Evolutionary conservation across 2,329 filamentous ascomycete species (phyloP), one percentile per base, ranked within the genome.

Genomic region (Stemphylium vesicarium): DNA sequence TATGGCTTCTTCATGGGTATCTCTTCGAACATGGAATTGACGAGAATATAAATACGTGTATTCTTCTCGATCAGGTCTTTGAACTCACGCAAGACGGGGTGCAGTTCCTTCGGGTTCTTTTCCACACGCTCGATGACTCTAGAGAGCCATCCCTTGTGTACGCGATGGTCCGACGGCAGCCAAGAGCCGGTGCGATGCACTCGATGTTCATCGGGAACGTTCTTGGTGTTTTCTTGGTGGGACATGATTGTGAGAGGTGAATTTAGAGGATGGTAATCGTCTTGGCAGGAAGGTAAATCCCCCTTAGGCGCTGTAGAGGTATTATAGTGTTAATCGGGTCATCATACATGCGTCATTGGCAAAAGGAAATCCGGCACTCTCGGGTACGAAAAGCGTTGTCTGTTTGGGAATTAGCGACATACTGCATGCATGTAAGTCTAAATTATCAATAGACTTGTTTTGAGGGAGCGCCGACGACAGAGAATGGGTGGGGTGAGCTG

Each of bases 21-120:
- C 74, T 91, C 85, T 26, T 84, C 78, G 74, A 88, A 91, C 88
- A 91, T 91, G 59, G 82, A 78, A 20, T 78, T 77, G 66, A 89
- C 85, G 70, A 87, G 84, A 81, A 90, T 86, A 77, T 85, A 87
- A 22, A 91, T 77, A 18, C 86, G 81, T 1, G 86, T 77, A 59
- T 85, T 85, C 24, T 72, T 72, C 70, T 91, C 88, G 58, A 91
- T 90, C 20, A 90, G 75, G 1, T 83, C 71, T 66, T 86, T 80
- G 76, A 91, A 89, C 59, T 90, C 88, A 57, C 81, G 64, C 0
- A 91, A 73, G 0, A 85, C 85, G 0, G 86, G 87, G 11, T 82
- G 80, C 0, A 90, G 77, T 2, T 81, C 71, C 60, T 81, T 74
- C 4, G 74, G 66, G 7, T 83, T 74, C 13, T 77, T 72, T 62